These are phyloP conservation scores for Carex parvula DNA, from an alignment of 176 grass and related monocot species.

Conservation along the genomic window DNA sequence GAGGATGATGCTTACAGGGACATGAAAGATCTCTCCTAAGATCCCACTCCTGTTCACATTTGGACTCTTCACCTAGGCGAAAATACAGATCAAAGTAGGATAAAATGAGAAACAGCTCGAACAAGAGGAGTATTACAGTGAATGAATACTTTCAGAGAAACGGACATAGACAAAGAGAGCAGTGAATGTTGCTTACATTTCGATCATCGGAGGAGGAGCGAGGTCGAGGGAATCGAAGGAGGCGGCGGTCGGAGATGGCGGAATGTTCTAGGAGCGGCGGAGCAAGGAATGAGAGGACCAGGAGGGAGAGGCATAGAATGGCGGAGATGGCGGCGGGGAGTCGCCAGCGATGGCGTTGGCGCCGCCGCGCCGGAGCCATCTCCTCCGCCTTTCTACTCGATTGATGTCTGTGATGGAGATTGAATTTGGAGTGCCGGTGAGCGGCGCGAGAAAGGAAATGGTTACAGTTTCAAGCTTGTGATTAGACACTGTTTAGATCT, in stretches of 20 bases:
- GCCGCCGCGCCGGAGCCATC: constrained; percentile 59
- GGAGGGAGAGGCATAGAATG: constrained; percentile 52
- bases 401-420: background rate
- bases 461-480: background rate
- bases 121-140: background rate
- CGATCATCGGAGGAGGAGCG: constrained; percentile 14
- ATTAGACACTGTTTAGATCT: constrained; percentile 11
- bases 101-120: background rate
- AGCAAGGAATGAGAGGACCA: constrained; percentile 51
- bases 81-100: background rate
- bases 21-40: constrained; percentile 30
- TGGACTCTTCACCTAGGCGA: constrained; percentile 39
- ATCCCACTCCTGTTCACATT: constrained; percentile 10
- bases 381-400: background rate
- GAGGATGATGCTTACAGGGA: constrained; percentile 35
- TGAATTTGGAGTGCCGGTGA: background rate
- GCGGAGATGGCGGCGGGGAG: constrained; percentile 33
- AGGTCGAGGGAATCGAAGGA: constrained; percentile 18
- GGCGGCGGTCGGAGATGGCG: constrained; percentile 33
- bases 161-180: background rate
- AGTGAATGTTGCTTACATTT: constrained; percentile 31
- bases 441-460: constrained; percentile 1
- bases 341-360: constrained; percentile 38
- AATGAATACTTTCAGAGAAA: constrained; percentile 17
- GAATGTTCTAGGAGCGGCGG: constrained; percentile 64